Percentiles rank a stretch among this genome's conserved stretches.
These are phyloP conservation scores for Macroventuria anomochaeta DNA, from an alignment of 2,329 filamentous ascomycete species.

Conservation along the genomic window DNA sequence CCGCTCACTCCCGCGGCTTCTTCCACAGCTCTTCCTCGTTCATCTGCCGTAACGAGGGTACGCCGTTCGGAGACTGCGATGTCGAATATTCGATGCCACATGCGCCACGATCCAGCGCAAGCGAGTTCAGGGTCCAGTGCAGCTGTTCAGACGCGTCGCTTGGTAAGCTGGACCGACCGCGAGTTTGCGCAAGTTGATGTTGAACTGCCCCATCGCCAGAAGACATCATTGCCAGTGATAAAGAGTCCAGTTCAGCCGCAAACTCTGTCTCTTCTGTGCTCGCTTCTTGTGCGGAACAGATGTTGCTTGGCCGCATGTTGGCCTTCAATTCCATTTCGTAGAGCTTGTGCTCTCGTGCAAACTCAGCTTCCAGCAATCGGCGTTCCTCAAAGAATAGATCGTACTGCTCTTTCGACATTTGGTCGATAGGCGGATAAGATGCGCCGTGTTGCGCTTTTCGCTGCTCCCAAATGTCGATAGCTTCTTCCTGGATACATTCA, in stretches of 20 bases:
- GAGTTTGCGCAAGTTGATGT: constrained; percentile 18
- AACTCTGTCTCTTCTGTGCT: constrained; percentile 43
- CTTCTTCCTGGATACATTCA: constrained; percentile 41
- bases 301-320: constrained; percentile 37
- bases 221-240: constrained; percentile 39
- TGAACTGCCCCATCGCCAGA: constrained; percentile 26
- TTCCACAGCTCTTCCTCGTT: constrained; percentile 36
- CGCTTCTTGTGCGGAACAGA: constrained; percentile 38
- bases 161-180: constrained; percentile 35
- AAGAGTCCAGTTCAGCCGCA: constrained; percentile 39
- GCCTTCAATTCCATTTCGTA: constrained; percentile 37
- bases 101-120: constrained; percentile 41
- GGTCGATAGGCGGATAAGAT: constrained; percentile 33
- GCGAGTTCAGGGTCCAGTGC: constrained; percentile 44
- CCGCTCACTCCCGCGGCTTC: constrained; percentile 26
- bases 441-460: constrained; percentile 38
- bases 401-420: constrained; percentile 44
- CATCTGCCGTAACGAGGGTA: constrained; percentile 18
- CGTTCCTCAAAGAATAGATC: constrained; percentile 42
- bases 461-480: constrained; percentile 35
- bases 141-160: constrained; percentile 45
- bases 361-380: constrained; percentile 37
- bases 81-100: constrained; percentile 43
- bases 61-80: constrained; percentile 18
- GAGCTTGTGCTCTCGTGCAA: constrained; percentile 31